Base-by-base conservation (phyloP, 345 rosid genomes). In the Moricandia arvensis region DNA sequence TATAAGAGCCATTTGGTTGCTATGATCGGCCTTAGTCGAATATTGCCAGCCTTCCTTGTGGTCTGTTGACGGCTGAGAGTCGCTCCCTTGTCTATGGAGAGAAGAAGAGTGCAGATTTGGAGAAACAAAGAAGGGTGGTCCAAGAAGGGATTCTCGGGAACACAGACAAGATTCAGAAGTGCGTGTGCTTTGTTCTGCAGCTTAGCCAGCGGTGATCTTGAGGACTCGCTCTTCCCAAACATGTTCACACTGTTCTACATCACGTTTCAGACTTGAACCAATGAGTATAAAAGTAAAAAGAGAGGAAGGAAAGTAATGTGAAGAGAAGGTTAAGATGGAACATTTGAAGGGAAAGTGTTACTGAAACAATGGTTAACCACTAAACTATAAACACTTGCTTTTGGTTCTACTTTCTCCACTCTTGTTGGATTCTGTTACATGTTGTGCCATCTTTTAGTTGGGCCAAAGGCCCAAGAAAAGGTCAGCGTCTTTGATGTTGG, bases 141-240 rank as follows among this genome's bases (percentile, higher is more conserved):
- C 34, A 13, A 53, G 43, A 65, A 34, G 33, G 74, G 26, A 17
- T 59, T 74, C 0, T 30, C 3, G 0, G 58, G 57, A 26, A 68
- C 31, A 12, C 63, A 57, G 57, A 78, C 79, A 17, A 87, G 73
- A 59, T 66, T 59, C 72, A 85, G 86, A 54, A 76, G 41, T 15
- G 83, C 24, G 0, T 92, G 90, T 4, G 90, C 95, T 12, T 70
- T 74, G 47, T 68, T 85, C 73, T 87, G 92, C 11, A 90, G 85
- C 80, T 92, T 87, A 35, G 92, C 84, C 7, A 86, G 85, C 26
- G 87, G 84, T 26, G 90, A 85, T 68, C 79, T 72, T 21, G 62
- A 51, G 54, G 73, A 24, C 7, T 51, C 45, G 9, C 57, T 81
- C 59, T 58, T 81, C 71, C 57, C 43, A 77, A 80, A 75, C 47